Conservation (phyloP, 371 early-diverging fungal genomes). For the Mortierella sp. region DNA sequence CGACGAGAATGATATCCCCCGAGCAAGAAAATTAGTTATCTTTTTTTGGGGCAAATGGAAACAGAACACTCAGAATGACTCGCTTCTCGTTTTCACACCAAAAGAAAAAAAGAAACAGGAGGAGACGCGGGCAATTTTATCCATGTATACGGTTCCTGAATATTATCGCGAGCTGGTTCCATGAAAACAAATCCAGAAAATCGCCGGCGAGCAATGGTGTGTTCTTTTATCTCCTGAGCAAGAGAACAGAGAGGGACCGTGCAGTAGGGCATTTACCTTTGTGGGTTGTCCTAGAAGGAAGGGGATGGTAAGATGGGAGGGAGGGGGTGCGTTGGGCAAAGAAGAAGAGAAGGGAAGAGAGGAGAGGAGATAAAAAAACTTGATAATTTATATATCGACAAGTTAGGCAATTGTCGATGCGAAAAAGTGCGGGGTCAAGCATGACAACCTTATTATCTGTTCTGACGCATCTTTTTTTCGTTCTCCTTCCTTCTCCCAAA, state of each 20-base stretch:
- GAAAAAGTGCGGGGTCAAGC: slow-evolving; percentile 44
- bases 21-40: not conserved
- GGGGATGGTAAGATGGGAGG: not conserved
- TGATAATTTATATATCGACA: slow-evolving; percentile 6
- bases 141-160: slow-evolving; percentile 10
- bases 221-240: too few relatives aligned
- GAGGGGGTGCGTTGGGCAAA: slow-evolving; percentile 5
- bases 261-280: slow-evolving; percentile 39
- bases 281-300: not conserved
- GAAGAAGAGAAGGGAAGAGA: slow-evolving; percentile 13
- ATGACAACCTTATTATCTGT: not conserved
- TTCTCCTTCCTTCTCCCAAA: too few relatives aligned
- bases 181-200: not conserved
- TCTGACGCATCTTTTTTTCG: slow-evolving; percentile 5
- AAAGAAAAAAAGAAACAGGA: not conserved
- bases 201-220: not conserved
- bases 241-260: not conserved
- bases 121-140: slow-evolving; percentile 17
- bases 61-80: too few relatives aligned
- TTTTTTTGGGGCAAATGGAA: not conserved
- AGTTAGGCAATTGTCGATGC: not conserved
- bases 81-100: not conserved
- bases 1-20: not conserved
- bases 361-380: slow-evolving; percentile 6
- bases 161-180: slow-evolving; percentile 10